Conservation (phyloP, 2,329 filamentous ascomycete species). For the Leptosphaerulina australis region DNA sequence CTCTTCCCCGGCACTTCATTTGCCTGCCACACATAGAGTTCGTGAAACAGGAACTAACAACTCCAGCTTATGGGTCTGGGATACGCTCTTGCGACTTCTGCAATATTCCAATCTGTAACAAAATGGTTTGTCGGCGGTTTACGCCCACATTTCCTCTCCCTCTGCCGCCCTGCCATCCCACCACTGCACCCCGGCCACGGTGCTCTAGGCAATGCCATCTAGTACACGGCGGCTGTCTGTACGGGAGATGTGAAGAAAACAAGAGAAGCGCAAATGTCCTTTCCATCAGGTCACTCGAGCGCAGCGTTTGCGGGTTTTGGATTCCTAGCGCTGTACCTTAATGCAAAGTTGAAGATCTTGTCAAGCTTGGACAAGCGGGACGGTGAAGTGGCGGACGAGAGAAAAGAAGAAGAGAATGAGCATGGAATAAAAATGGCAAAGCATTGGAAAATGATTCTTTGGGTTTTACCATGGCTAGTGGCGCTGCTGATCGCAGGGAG, state of each 20-base stretch:
- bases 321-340: conserved; percentile 39
- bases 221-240: conserved; percentile 27
- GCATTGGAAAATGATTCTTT: conserved; percentile 71
- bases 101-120: conserved; percentile 39
- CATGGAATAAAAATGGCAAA: conserved; percentile 52
- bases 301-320: conserved; percentile 43
- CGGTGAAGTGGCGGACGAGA: background rate
- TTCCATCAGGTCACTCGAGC: conserved; percentile 38
- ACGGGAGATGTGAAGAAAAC: conserved; percentile 19
- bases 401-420: background rate
- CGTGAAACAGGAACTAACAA: too few relatives aligned
- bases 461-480: conserved; percentile 66
- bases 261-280: conserved; percentile 39
- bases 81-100: conserved; percentile 37
- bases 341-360: conserved; percentile 34
- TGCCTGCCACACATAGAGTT: background rate
- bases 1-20: too few relatives aligned
- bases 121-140: conserved; percentile 44
- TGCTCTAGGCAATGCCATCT: conserved; percentile 7
- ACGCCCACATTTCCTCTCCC: conserved; percentile 42
- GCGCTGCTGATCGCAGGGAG: conserved; percentile 69
- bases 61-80: conserved; percentile 37
- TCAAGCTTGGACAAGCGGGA: too few relatives aligned
- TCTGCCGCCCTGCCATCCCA: conserved; percentile 29
- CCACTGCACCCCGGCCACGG: background rate